These are phyloP conservation scores for Nigrospora sphaerica DNA, from an alignment of 2,329 filamentous ascomycete species.

Conservation along the genomic window DNA sequence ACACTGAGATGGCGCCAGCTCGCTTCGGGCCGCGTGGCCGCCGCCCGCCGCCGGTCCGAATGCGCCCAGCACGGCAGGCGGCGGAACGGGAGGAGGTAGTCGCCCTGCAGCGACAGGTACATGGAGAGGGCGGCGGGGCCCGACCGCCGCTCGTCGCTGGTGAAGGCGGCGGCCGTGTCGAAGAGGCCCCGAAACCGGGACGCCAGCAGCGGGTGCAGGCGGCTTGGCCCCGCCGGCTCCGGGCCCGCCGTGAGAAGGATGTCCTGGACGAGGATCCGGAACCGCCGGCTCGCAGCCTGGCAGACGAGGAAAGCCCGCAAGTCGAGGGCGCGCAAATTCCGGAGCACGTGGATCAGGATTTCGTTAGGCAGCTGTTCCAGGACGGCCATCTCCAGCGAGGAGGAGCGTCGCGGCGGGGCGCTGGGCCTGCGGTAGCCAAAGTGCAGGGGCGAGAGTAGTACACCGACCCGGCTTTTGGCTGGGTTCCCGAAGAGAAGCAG, in stretches of 20 bases:
- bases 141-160: constrained; percentile 4
- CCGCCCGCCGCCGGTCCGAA: not conserved
- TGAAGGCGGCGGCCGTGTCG: constrained; percentile 11
- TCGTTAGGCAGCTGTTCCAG: constrained; percentile 6
- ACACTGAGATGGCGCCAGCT: constrained; percentile 14
- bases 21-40: constrained; percentile 11
- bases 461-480: too few relatives aligned
- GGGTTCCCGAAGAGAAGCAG: too few relatives aligned
- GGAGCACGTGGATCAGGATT: constrained; percentile 5
- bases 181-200: constrained; percentile 10
- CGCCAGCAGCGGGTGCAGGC: constrained; percentile 8
- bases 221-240: not conserved
- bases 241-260: not conserved
- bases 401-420: too few relatives aligned
- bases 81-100: constrained; percentile 13
- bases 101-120: constrained; percentile 10
- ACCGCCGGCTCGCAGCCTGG: constrained; percentile 3
- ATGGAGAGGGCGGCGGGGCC: not conserved
- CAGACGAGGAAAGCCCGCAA: constrained; percentile 6
- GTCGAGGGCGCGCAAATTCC: constrained; percentile 5
- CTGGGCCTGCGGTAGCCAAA: too few relatives aligned
- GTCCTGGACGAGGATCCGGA: constrained; percentile 5
- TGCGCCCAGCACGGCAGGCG: constrained; percentile 10
- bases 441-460: too few relatives aligned
- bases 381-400: constrained; percentile 2